A percentile compares a stretch with the other conserved stretches of the same genome.
These are phyloP conservation scores for Acanthamoeba triangularis DNA, from an alignment of 208 protist species.

Conservation along the genomic window DNA sequence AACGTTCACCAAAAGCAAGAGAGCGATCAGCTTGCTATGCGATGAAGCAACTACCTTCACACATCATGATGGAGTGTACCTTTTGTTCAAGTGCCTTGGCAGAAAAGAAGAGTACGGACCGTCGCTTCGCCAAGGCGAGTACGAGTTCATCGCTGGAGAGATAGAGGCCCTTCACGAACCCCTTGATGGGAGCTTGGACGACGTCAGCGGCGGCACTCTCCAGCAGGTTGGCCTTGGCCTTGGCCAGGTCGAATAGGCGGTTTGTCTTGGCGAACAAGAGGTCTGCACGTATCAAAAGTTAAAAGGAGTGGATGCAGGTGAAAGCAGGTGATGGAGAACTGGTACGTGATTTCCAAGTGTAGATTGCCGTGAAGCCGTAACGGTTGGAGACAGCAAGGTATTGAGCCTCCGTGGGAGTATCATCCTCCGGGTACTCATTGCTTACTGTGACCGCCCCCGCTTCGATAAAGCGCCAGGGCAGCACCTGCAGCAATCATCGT, in stretches of 20 bases:
- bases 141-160: constrained; percentile 29
- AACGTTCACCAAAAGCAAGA: too few relatives aligned
- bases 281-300: neutral
- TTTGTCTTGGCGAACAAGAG: constrained; percentile 26
- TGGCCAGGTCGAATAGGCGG: neutral
- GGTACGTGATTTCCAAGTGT: constrained; percentile 18
- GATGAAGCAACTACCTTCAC: too few relatives aligned
- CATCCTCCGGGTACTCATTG: constrained; percentile 3
- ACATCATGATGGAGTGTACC: too few relatives aligned
- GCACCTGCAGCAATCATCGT: neutral
- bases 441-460: neutral
- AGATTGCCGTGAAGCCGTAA: constrained; percentile 7
- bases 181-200: neutral
- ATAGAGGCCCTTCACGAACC: neutral
- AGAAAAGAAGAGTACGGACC: constrained; percentile 45
- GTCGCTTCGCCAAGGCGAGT: neutral
- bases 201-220: neutral
- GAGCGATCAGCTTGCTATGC: too few relatives aligned
- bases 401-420: neutral
- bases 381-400: constrained; percentile 25
- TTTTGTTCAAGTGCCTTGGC: constrained; percentile 8
- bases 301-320: neutral
- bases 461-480: constrained; percentile 64
- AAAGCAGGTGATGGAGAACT: neutral
- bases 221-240: neutral